Base-by-base conservation (phyloP, 2,329 filamentous ascomycete species). In the Delphinella strobiligena region DNA sequence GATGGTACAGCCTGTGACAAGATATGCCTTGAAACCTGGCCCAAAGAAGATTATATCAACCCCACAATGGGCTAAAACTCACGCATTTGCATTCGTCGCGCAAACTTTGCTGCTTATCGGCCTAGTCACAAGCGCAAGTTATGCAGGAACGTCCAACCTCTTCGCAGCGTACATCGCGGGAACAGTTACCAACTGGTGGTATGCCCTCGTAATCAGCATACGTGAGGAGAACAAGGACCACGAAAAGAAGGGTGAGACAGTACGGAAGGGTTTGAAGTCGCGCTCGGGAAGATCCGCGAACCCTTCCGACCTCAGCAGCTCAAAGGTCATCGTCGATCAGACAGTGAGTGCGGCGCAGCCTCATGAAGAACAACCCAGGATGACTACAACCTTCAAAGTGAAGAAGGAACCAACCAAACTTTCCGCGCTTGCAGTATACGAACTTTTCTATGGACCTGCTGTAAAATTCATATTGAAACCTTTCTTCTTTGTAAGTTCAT, bases 91-190 rank as follows among this genome's bases (percentile, higher is more conserved):
- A 16, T 44, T 44, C 14, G 12, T 11, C 3, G 42, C 69, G 0
- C 72, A 78, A 29, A 73, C 69, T 0, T 29, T 53, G 1, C 49
- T 75, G 0, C 55, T 82, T 0, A 36, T 78, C 1, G 66, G 53
- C 0, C 49, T 71, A 3, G 60, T 80, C 0, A 52, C 67, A 0
- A 69, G 56, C 0, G 66, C 74, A 0, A 69, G 62, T 2, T 81
- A 75, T 54, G 71, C 75, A 1, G 77, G 75, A 0, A 76, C 77
- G 0, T 80, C 77, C 0, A 71, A 69, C 33, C 57, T 82, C 0
- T 71, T 81, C 40, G 73, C 74, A 4, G 72, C 77, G 0, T 82
- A 80, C 41, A 55, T 66, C 22, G 60, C 78, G 1, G 77, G 78
- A 1, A 68, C 72, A 0, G 54, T 60, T 3, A 64, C 75, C 10